Evolutionary conservation across 73 alveolate genomes (phyloP).

Genomic region (Effrenium voratum): DNA sequence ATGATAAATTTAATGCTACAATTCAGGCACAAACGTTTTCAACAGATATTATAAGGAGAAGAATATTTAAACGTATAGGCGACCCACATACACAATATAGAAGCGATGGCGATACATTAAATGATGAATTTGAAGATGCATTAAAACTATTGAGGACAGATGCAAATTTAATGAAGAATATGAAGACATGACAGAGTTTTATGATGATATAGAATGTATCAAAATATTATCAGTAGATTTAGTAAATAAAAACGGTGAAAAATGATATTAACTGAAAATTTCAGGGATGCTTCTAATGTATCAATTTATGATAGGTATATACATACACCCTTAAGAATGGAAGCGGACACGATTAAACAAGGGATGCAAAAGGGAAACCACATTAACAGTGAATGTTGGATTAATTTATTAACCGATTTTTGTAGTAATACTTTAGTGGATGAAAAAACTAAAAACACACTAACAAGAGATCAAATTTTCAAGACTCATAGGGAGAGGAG

Average conservation of each 20-base stretch:
- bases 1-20: no score
- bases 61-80: neutral
- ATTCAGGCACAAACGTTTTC: no score
- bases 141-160: neutral
- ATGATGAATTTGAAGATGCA: neutral
- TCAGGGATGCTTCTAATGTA: neutral
- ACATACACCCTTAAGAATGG: neutral
- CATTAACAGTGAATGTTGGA: neutral
- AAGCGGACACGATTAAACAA: neutral
- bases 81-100: neutral
- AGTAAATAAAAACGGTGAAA: neutral
- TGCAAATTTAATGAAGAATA: neutral
- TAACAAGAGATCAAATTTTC: neutral
- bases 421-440: neutral
- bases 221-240: neutral
- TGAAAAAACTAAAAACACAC: neutral
- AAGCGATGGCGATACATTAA: neutral
- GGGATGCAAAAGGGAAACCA: neutral
- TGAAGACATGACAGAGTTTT: neutral
- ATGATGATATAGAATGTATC: neutral
- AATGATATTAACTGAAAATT: slow-evolving; percentile 1
- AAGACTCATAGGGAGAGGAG: neutral
- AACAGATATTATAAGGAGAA: neutral
- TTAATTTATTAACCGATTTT: neutral
- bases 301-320: slow-evolving; percentile 17